These are phyloP conservation scores for Mycogone perniciosa DNA, from an alignment of 2,329 filamentous ascomycete genomes.

Conservation along the genomic window DNA sequence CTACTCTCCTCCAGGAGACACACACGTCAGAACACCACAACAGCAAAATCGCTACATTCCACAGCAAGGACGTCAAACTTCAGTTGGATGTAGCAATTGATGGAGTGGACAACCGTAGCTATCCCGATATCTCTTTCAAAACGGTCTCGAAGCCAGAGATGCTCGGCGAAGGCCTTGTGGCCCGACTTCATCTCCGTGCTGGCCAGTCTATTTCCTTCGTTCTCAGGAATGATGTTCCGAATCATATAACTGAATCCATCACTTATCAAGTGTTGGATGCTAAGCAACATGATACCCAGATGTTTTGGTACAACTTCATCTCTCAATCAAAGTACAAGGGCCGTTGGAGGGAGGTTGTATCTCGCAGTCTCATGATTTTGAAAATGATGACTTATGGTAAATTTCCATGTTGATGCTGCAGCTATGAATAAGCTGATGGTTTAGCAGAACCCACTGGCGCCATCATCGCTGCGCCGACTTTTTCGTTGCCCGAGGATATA, in stretches of 20 bases:
- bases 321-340: slow-evolving; percentile 64
- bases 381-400: slow-evolving; percentile 64
- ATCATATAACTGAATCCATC: slow-evolving; percentile 52
- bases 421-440: background rate
- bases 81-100: slow-evolving; percentile 65
- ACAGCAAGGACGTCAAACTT: slow-evolving; percentile 50
- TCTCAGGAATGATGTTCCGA: slow-evolving; percentile 53
- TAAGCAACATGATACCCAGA: slow-evolving; percentile 63
- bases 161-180: slow-evolving; percentile 57
- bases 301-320: slow-evolving; percentile 70
- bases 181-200: slow-evolving; percentile 53
- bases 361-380: slow-evolving; percentile 64
- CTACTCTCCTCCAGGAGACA: slow-evolving; percentile 44
- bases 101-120: slow-evolving; percentile 37
- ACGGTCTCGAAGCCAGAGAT: slow-evolving; percentile 46
- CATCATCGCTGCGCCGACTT: slow-evolving; percentile 70
- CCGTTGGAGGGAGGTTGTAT: slow-evolving; percentile 65
- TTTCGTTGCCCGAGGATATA: slow-evolving; percentile 69
- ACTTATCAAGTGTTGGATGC: slow-evolving; percentile 51
- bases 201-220: slow-evolving; percentile 66
- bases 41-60: slow-evolving; percentile 59
- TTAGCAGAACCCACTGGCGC: slow-evolving; percentile 63
- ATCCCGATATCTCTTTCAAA: slow-evolving; percentile 49
- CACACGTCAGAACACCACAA: slow-evolving; percentile 33
- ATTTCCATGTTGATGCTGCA: background rate